Percentiles rank a stretch among this genome's conserved stretches.
Evolutionary conservation across 75 land plant species (phyloP).

Genomic region (Azolla pinnata): DNA sequence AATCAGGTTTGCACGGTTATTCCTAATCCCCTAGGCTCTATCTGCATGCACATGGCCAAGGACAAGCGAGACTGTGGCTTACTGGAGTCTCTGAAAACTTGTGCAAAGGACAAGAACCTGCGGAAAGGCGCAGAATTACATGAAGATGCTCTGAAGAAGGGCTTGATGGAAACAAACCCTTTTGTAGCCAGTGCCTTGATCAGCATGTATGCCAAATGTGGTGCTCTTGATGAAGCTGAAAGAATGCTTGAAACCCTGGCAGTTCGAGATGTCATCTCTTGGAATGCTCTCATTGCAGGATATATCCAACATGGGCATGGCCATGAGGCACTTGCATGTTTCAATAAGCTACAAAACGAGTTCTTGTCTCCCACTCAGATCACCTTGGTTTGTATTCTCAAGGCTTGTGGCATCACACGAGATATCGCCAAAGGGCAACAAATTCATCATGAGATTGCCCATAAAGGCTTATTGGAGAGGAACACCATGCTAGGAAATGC

Average conservation of each 20-base stretch:
- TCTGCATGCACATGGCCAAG: too few relatives aligned
- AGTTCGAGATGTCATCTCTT: conserved; percentile 36
- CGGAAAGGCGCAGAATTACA: conserved; percentile 40
- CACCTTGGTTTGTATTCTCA: conserved; percentile 32
- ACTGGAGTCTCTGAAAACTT: too few relatives aligned
- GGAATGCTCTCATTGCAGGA: conserved; percentile 48
- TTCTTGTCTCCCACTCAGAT: conserved; percentile 25
- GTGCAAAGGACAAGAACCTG: not conserved
- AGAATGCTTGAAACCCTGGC: conserved; percentile 22
- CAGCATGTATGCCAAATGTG: conserved; percentile 47
- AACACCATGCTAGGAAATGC: conserved; percentile 44
- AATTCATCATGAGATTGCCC: conserved; percentile 31
- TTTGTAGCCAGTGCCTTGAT: conserved; percentile 38
- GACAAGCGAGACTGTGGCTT: too few relatives aligned
- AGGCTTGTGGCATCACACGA: conserved; percentile 27
- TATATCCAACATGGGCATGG: conserved; percentile 26
- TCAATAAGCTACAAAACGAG: conserved; percentile 18
- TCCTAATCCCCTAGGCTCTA: too few relatives aligned
- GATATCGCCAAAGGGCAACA: conserved; percentile 19
- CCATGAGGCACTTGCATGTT: conserved; percentile 30
- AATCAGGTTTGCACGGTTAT: too few relatives aligned
- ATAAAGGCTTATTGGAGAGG: conserved; percentile 17
- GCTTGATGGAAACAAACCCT: conserved; percentile 23
- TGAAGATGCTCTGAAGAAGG: not conserved
- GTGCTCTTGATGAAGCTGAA: conserved; percentile 36